A percentile compares a stretch with the other conserved stretches of the same genome.
Evolutionary conservation across 352 stramenopile genomes (phyloP).

Genomic region (Phytopythium kandeliae): DNA sequence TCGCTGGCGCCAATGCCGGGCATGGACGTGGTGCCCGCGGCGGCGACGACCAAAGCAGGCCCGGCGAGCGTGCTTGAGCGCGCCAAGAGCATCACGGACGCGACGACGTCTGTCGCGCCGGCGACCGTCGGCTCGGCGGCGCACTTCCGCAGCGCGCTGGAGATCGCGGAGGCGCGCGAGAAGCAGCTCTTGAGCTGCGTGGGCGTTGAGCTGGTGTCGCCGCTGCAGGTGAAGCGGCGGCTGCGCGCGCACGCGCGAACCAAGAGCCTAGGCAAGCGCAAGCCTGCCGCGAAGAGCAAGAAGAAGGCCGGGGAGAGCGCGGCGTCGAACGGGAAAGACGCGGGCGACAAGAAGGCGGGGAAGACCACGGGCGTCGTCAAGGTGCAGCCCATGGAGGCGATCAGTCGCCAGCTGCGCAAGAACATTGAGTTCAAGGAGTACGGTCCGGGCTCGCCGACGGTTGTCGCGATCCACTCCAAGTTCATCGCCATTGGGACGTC

Average conservation of each 20-base stretch:
- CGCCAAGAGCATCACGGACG: constrained; percentile 35
- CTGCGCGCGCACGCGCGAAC: constrained; percentile 54
- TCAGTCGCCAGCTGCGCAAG: constrained; percentile 87
- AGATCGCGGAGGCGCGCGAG: constrained; percentile 77
- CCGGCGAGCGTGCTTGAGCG: constrained; percentile 17
- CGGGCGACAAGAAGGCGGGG: constrained; percentile 17
- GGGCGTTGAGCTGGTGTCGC: constrained; percentile 76
- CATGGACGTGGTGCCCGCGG: constrained; percentile 49
- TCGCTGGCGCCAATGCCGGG: constrained; percentile 53
- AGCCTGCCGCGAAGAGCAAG: constrained; percentile 42
- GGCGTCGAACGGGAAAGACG: constrained; percentile 18
- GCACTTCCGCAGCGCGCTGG: constrained; percentile 56
- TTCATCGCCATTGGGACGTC: constrained; percentile 97
- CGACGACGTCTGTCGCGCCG: constrained; percentile 16
- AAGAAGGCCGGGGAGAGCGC: constrained; percentile 22
- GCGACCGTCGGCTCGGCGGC: constrained; percentile 6
- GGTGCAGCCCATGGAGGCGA: constrained; percentile 86
- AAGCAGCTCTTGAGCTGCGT: constrained; percentile 79
- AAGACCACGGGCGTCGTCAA: constrained; percentile 82
- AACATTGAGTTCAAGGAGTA: constrained; percentile 91
- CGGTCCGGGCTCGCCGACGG: constrained; percentile 87
- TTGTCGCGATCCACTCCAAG: constrained; percentile 94
- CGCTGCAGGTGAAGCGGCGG: constrained; percentile 76
- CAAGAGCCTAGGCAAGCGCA: constrained; percentile 40
- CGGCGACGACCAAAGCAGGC: constrained; percentile 7